These are phyloP conservation scores for Talaromyces rugulosus DNA, from an alignment of 2,329 filamentous ascomycete species.

Conservation along the genomic window DNA sequence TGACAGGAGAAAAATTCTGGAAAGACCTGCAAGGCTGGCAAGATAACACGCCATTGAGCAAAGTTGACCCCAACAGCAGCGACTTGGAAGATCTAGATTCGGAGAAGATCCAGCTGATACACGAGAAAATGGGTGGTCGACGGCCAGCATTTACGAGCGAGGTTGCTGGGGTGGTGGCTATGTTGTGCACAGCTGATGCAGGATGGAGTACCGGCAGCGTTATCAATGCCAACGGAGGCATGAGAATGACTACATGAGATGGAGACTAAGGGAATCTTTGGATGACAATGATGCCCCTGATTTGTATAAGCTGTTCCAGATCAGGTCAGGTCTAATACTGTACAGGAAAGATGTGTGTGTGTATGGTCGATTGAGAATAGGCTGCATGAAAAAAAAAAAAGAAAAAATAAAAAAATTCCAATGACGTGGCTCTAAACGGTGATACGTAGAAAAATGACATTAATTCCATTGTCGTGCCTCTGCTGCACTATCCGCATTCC, in stretches of 20 bases:
- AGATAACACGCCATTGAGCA: conserved; percentile 60
- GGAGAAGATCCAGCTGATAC: conserved; percentile 60
- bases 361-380: background rate
- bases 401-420: background rate
- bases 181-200: conserved; percentile 69
- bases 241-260: conserved; percentile 50
- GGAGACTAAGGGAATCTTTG: background rate
- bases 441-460: conserved; percentile 12
- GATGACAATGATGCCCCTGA: background rate
- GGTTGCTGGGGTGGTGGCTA: conserved; percentile 70
- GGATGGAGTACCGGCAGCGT: conserved; percentile 76
- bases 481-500: conserved; percentile 63
- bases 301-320: background rate
- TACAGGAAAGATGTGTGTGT: background rate
- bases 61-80: conserved; percentile 40
- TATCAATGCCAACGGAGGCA: conserved; percentile 75
- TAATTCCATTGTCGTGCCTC: conserved; percentile 57
- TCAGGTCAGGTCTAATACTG: background rate
- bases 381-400: background rate
- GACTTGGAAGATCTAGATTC: conserved; percentile 53
- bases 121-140: conserved; percentile 52
- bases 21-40: conserved; percentile 57
- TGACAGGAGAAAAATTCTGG: conserved; percentile 55
- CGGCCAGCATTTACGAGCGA: conserved; percentile 64
- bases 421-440: background rate